A percentile compares a stretch with the other conserved stretches of the same genome.
These are phyloP conservation scores for Chlorella sorokiniana DNA, from an alignment of 139 green algal genomes.

Conservation along the genomic window DNA sequence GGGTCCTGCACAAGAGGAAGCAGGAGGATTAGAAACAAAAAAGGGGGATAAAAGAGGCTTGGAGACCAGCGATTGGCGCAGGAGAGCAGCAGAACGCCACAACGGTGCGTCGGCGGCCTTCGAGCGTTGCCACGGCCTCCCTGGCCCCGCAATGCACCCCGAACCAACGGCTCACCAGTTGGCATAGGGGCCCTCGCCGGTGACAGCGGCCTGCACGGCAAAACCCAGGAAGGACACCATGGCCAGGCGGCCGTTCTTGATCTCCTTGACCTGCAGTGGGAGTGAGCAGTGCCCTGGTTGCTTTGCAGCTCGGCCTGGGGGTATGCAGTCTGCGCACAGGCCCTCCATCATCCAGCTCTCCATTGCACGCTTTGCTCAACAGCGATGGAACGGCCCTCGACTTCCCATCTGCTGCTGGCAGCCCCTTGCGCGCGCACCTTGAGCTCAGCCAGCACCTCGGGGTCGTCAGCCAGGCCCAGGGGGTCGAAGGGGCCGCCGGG, in stretches of 20 bases:
- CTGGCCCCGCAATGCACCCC: background rate
- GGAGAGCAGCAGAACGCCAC: background rate
- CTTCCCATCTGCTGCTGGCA: background rate
- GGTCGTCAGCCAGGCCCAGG: slow-evolving; percentile 91
- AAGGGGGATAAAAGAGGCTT: background rate
- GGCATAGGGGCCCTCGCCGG: slow-evolving; percentile 94
- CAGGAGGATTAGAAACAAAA: background rate
- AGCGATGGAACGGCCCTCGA: background rate
- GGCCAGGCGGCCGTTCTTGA: slow-evolving; percentile 96
- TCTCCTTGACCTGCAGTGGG: slow-evolving; percentile 86
- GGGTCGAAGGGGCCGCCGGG: slow-evolving; percentile 97
- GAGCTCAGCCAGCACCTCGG: slow-evolving; percentile 89
- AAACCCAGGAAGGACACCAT: slow-evolving; percentile 88
- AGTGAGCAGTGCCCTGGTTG: background rate
- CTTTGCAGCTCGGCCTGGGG: background rate
- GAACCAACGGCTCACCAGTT: slow-evolving; percentile 76
- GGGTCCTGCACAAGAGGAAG: background rate
- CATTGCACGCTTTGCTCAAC: too few relatives aligned
- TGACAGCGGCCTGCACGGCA: slow-evolving; percentile 85
- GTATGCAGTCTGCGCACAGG: too few relatives aligned
- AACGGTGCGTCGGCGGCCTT: background rate
- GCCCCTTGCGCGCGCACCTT: slow-evolving; percentile 49
- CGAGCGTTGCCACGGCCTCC: too few relatives aligned
- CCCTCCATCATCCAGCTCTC: too few relatives aligned
- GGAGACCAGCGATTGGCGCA: background rate